phyloP scores from a whole-genome alignment of 805 yeast species.

The Candida krabiensis region DNA sequence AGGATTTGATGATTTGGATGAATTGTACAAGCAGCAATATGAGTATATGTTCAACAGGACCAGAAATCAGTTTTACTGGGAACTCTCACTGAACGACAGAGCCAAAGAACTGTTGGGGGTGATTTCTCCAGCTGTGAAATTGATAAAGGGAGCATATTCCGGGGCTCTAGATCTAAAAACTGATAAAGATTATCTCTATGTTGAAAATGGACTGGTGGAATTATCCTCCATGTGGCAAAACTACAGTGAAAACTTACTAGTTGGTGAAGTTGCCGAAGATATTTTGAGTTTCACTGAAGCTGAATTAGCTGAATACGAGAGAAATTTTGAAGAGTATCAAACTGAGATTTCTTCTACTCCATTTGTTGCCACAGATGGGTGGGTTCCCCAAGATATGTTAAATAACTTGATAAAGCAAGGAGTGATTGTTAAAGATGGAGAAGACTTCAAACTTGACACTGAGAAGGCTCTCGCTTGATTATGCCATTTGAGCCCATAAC shows the following conservation, averaged over 20 bases:
- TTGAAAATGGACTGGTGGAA: conserved; percentile 67
- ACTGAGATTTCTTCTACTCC: conserved; percentile 67
- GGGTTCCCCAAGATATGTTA: conserved; percentile 96
- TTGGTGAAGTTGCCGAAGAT: conserved; percentile 33
- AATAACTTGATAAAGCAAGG: conserved; percentile 68
- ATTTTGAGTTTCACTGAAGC: background rate
- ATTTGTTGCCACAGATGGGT: conserved; percentile 87
- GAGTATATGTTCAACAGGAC: conserved; percentile 87
- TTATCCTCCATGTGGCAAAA: conserved; percentile 69
- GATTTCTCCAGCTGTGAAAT: conserved; percentile 78
- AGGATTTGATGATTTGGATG: conserved; percentile 64
- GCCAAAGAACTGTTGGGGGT: conserved; percentile 71
- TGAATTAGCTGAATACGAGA: conserved; percentile 47
- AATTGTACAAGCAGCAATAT: conserved; percentile 74
- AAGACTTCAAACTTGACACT: conserved; percentile 42
- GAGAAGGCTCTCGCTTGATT: conserved; percentile 26
- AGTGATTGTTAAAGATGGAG: conserved; percentile 55
- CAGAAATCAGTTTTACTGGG: conserved; percentile 90
- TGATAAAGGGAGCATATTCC: conserved; percentile 62
- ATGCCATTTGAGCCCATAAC: no score
- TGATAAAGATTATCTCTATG: conserved; percentile 59
- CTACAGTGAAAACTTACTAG: conserved; percentile 57
- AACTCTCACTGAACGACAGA: conserved; percentile 64
- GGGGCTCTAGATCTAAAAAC: conserved; percentile 59
- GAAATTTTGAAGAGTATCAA: conserved; percentile 66